Evolutionary conservation across 1,284 basidiomycete species (phyloP).

Genomic region (Rhodotorula sp.): DNA sequence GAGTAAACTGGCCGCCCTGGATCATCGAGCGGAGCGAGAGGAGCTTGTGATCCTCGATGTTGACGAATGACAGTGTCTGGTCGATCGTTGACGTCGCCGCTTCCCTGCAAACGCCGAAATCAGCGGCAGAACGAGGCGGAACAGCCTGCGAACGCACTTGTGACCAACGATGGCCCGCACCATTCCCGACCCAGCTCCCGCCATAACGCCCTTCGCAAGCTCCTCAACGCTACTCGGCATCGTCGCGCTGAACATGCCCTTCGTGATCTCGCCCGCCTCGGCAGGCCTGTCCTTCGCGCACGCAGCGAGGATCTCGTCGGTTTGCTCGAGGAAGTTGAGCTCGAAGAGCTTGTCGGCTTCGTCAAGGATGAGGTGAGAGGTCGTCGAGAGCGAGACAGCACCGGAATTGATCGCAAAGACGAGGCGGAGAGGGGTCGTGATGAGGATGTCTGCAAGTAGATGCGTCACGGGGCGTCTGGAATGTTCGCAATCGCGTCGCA

Average conservation of each 20-base stretch:
- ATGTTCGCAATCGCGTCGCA: background rate
- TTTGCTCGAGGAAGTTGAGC: conserved; percentile 80
- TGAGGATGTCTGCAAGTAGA: conserved; percentile 63
- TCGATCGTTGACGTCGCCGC: conserved; percentile 70
- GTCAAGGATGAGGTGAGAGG: conserved; percentile 80
- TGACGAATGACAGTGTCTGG: conserved; percentile 86
- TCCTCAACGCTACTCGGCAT: conserved; percentile 85
- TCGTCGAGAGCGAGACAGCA: conserved; percentile 51
- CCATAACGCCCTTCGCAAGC: conserved; percentile 77
- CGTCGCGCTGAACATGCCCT: conserved; percentile 90
- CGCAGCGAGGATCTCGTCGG: conserved; percentile 81
- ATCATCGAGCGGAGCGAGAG: conserved; percentile 78
- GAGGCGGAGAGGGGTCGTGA: conserved; percentile 75
- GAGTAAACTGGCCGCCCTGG: conserved; percentile 72
- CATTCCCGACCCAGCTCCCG: conserved; percentile 57
- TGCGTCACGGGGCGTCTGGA: background rate
- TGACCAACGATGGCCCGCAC: conserved; percentile 89
- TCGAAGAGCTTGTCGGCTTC: conserved; percentile 78
- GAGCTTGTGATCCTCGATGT: conserved; percentile 88
- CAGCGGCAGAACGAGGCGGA: background rate
- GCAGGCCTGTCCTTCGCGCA: conserved; percentile 62
- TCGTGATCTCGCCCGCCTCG: conserved; percentile 58
- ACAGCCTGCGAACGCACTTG: conserved; percentile 61
- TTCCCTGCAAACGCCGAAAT: conserved; percentile 59
- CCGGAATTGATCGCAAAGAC: conserved; percentile 69